These are phyloP conservation scores for Claviceps capensis DNA, from an alignment of 2,329 filamentous ascomycete species.

Conservation along the genomic window DNA sequence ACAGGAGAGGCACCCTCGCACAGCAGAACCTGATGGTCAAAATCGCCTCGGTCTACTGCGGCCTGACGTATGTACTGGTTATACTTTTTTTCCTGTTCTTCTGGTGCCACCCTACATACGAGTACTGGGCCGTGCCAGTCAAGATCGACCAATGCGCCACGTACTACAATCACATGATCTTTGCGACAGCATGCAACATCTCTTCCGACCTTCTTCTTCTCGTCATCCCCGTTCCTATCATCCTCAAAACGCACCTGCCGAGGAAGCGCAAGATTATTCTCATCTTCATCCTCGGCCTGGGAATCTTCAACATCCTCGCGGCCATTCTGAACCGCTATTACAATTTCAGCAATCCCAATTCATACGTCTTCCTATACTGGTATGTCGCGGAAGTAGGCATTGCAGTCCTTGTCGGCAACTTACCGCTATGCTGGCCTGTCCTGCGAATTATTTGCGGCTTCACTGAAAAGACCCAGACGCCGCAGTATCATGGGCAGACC, in stretches of 20 bases:
- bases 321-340: slow-evolving; percentile 49
- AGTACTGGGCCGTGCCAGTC: slow-evolving; percentile 38
- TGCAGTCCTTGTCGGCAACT: slow-evolving; percentile 45
- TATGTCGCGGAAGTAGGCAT: slow-evolving; percentile 46
- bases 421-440: slow-evolving; percentile 46
- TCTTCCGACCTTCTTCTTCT: slow-evolving; percentile 31
- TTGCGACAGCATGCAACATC: slow-evolving; percentile 32
- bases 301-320: slow-evolving; percentile 40
- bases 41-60: slow-evolving; percentile 29
- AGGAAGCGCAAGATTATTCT: slow-evolving; percentile 36
- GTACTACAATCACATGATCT: slow-evolving; percentile 33
- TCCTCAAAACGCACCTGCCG: slow-evolving; percentile 26
- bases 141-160: slow-evolving; percentile 28
- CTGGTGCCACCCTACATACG: slow-evolving; percentile 38
- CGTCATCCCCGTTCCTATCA: slow-evolving; percentile 30
- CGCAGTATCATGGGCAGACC: slow-evolving; percentile 12
- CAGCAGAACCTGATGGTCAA: slow-evolving; percentile 25
- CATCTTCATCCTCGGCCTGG: slow-evolving; percentile 41
- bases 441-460: slow-evolving; percentile 28
- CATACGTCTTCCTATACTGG: slow-evolving; percentile 43
- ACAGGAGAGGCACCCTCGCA: slow-evolving; percentile 14
- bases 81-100: slow-evolving; percentile 35
- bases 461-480: slow-evolving; percentile 11
- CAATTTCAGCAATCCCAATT: slow-evolving; percentile 43
- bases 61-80: slow-evolving; percentile 31